A percentile compares a stretch with the other conserved stretches of the same genome.
Conservation (phyloP, 805 yeast genomes). For the Wickerhamiella allomyrinae region DNA sequence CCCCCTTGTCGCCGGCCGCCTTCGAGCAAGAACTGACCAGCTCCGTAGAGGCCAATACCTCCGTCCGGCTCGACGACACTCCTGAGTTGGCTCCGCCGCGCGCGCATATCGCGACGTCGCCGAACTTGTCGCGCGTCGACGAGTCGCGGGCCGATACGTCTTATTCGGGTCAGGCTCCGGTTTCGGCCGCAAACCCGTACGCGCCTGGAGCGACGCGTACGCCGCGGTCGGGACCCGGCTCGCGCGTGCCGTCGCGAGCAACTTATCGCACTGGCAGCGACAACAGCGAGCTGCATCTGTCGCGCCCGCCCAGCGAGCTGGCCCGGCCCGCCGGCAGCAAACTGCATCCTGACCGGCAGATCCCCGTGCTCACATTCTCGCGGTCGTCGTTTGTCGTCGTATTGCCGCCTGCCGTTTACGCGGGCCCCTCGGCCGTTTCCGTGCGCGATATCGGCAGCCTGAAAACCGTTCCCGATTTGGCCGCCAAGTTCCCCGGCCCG, state of each 20-base stretch:
- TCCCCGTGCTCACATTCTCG: slow-evolving; percentile 7
- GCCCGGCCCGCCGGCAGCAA: not conserved
- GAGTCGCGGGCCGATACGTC: not conserved
- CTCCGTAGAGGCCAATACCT: no score
- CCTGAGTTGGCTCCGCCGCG: no score
- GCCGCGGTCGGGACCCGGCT: not conserved
- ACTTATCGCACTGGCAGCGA: not conserved
- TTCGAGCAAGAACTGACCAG: not conserved
- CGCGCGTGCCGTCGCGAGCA: not conserved
- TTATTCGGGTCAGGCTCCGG: no score
- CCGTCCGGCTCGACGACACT: no score
- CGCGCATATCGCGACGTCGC: no score
- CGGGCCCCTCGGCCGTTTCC: not conserved
- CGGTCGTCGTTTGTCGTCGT: slow-evolving; percentile 1
- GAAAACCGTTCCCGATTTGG: not conserved
- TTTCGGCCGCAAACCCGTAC: not conserved
- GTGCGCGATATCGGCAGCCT: slow-evolving; percentile 1
- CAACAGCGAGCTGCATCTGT: not conserved
- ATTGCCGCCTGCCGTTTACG: slow-evolving; percentile 5
- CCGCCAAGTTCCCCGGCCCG: slow-evolving; percentile 50
- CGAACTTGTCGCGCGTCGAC: no score
- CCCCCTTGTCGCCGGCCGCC: not conserved
- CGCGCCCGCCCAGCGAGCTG: slow-evolving; percentile 2
- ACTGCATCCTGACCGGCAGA: slow-evolving; percentile 1
- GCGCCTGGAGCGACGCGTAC: not conserved